Evolutionary conservation across 441 rosid genomes (phyloP).

Genomic region (Gossypium davidsonii): DNA sequence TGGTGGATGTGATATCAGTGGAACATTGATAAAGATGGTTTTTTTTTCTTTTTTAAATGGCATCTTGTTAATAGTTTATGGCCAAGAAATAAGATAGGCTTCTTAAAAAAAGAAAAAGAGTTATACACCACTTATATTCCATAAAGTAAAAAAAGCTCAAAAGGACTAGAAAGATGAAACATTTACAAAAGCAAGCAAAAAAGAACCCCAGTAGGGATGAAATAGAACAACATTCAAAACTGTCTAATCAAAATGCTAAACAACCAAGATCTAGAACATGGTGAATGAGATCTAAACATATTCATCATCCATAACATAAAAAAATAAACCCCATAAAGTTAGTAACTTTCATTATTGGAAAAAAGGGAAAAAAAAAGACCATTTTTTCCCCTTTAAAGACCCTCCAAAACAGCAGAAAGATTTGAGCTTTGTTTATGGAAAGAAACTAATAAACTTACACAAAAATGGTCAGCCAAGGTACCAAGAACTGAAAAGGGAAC

Average conservation of each 20-base stretch:
- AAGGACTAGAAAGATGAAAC: neutral
- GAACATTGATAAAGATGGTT: neutral
- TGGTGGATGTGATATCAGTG: neutral
- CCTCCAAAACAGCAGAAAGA: neutral
- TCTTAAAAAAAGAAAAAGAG: neutral
- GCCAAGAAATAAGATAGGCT: neutral
- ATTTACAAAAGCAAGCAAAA: neutral
- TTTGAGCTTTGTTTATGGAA: conserved; percentile 3
- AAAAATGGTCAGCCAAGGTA: neutral
- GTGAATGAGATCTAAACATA: no score
- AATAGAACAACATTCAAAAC: no score
- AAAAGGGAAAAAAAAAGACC: no score
- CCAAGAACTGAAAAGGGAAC: neutral
- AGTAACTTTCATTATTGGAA: no score
- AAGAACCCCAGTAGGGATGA: no score
- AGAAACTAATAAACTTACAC: conserved; percentile 29
- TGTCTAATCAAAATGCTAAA: no score
- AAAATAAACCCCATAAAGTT: no score
- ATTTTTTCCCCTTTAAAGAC: no score
- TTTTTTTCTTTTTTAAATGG: neutral
- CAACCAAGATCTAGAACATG: no score
- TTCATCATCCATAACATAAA: no score
- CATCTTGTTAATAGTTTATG: neutral
- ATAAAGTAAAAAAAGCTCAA: neutral
- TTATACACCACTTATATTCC: neutral